Evolutionary conservation across 495 filamentous ascomycete species (phyloP).

Genomic region (Daldinia bambusicola): DNA sequence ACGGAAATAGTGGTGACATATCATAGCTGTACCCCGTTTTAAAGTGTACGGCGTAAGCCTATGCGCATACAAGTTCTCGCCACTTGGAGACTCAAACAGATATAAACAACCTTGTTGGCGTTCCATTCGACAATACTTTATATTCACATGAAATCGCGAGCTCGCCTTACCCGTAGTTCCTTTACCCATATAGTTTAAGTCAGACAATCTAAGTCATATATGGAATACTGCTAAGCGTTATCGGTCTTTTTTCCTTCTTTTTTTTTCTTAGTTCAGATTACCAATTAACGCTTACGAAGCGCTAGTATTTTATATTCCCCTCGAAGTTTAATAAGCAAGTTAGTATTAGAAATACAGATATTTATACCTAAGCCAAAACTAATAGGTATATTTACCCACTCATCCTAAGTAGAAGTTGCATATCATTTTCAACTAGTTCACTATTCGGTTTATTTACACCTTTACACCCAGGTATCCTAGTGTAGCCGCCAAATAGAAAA

Average conservation of each 20-base stretch:
- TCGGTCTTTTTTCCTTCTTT: neutral
- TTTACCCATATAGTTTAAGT: no score
- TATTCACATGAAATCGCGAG: neutral
- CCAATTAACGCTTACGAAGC: neutral
- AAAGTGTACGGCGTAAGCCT: no score
- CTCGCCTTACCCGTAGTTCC: neutral
- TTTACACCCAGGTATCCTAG: no score
- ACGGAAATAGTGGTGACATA: neutral
- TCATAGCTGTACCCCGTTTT: no score
- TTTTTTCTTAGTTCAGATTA: neutral
- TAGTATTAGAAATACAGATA: neutral
- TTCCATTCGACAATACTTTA: neutral
- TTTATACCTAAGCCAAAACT: neutral
- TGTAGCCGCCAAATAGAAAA: no score
- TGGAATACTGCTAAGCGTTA: neutral
- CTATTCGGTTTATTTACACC: no score
- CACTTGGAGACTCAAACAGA: neutral
- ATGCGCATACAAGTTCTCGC: neutral
- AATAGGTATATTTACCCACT: no score
- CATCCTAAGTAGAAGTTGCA: no score
- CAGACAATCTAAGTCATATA: neutral
- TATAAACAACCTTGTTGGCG: neutral
- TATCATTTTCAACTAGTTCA: no score
- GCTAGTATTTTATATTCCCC: neutral
- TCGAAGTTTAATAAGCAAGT: neutral